Percentiles rank a stretch among this genome's conserved stretches.
These are phyloP conservation scores for Somion occarium DNA, from an alignment of 1,284 basidiomycete species.

Conservation along the genomic window DNA sequence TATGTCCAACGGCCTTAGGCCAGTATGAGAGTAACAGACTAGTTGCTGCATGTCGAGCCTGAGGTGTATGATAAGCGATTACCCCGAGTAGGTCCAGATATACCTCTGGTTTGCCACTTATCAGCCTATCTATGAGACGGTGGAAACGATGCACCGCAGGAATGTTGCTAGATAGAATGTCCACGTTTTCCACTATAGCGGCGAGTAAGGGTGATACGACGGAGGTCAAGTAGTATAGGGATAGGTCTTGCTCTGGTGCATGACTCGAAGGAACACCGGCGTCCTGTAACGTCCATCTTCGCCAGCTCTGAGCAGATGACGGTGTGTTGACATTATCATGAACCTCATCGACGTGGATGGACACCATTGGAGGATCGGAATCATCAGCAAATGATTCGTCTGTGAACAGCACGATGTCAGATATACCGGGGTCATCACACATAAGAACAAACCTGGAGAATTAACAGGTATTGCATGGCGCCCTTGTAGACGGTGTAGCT, in stretches of 20 bases:
- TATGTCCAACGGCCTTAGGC: constrained; percentile 65
- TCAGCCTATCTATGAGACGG: constrained; percentile 53
- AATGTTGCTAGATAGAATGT: constrained; percentile 23
- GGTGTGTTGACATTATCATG: constrained; percentile 28
- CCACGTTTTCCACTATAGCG: constrained; percentile 52
- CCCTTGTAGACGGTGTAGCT: constrained; percentile 35
- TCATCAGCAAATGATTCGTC: too few relatives aligned
- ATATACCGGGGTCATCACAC: too few relatives aligned
- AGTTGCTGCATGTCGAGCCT: constrained; percentile 51
- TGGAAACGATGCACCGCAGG: constrained; percentile 48
- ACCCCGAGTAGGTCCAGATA: constrained; percentile 69
- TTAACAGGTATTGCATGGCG: background rate
- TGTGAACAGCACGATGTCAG: too few relatives aligned
- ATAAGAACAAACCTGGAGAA: background rate
- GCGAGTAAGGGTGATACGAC: constrained; percentile 55
- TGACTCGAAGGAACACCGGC: constrained; percentile 42
- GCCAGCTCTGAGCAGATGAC: constrained; percentile 23
- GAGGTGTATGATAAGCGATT: constrained; percentile 57
- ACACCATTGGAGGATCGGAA: constrained; percentile 45
- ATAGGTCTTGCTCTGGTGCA: constrained; percentile 50
- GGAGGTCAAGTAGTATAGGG: constrained; percentile 56
- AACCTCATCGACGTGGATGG: constrained; percentile 57
- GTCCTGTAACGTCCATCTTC: constrained; percentile 24
- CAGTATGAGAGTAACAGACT: constrained; percentile 57
- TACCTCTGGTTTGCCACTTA: constrained; percentile 58